A percentile compares a stretch with the other conserved stretches of the same genome.
phyloP scores from a whole-genome alignment of 192 early-diverging fungal species.

The Mortierella hygrophila region DNA sequence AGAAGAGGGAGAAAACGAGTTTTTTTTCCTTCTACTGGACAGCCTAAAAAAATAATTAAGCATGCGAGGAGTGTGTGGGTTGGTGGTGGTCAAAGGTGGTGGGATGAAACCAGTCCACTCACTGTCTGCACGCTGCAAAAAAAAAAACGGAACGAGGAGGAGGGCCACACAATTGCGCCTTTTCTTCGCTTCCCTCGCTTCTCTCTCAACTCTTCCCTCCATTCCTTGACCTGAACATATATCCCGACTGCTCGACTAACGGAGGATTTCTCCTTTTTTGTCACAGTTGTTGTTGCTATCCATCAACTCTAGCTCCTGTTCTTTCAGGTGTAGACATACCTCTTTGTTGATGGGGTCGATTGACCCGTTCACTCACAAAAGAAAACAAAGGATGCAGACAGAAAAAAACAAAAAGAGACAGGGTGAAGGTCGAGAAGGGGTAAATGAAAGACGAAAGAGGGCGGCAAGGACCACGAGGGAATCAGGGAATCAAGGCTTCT shows the following conservation, averaged over 20 bases:
- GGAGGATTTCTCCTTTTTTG: conserved; percentile 4
- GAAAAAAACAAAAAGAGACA: background rate
- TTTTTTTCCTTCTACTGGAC: background rate
- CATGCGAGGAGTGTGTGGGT: background rate
- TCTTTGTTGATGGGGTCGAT: background rate
- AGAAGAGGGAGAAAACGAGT: background rate
- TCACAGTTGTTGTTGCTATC: background rate
- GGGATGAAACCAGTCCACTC: conserved; percentile 9
- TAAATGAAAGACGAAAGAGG: background rate
- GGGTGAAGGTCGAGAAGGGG: background rate
- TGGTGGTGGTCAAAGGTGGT: background rate
- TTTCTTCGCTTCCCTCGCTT: background rate
- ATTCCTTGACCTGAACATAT: background rate
- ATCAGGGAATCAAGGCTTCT: background rate
- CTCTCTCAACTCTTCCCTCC: background rate
- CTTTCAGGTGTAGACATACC: background rate
- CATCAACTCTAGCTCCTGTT: background rate
- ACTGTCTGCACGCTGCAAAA: background rate
- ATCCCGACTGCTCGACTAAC: background rate
- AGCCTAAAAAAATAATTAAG: conserved; percentile 13
- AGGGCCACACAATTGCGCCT: background rate
- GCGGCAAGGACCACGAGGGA: background rate
- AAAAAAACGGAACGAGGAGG: background rate
- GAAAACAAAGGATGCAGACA: background rate
- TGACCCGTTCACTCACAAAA: background rate